Percentiles rank a stretch among this genome's conserved stretches.
These are phyloP conservation scores for Cladosporium sp. DNA, from an alignment of 2,329 filamentous ascomycete genomes.

Conservation along the genomic window DNA sequence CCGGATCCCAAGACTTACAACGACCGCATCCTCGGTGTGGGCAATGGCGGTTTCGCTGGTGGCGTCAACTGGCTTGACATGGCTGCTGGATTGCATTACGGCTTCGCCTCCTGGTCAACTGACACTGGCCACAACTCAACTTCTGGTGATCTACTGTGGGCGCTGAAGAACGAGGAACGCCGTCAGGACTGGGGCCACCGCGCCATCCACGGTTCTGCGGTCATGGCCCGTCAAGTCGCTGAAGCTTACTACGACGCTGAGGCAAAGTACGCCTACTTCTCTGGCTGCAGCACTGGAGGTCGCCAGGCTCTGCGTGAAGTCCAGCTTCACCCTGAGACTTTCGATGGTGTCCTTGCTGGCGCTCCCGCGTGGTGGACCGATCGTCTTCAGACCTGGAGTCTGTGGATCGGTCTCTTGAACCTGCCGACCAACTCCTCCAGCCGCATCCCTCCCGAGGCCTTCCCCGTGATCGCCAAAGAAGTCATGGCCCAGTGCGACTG, in stretches of 20 bases:
- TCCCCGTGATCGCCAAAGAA: conserved; percentile 48
- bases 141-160: conserved; percentile 41
- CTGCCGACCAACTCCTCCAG: conserved; percentile 48
- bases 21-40: conserved; percentile 41
- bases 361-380: conserved; percentile 56
- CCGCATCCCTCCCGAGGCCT: conserved; percentile 49
- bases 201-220: conserved; percentile 53
- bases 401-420: conserved; percentile 52
- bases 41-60: conserved; percentile 51
- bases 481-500: conserved; percentile 55
- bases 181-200: conserved; percentile 45
- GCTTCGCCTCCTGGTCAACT: conserved; percentile 49
- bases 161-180: conserved; percentile 40
- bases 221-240: conserved; percentile 51
- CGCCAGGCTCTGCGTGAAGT: conserved; percentile 59
- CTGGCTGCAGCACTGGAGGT: conserved; percentile 63
- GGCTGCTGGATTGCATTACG: conserved; percentile 44
- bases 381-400: conserved; percentile 50
- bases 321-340: conserved; percentile 57
- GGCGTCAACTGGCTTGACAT: conserved; percentile 54
- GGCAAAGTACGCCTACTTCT: conserved; percentile 55
- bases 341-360: conserved; percentile 59
- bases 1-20: conserved; percentile 36
- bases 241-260: conserved; percentile 51
- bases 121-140: conserved; percentile 50